Base-by-base conservation (phyloP, 345 rosid species). In the sweet orange (Citrus sinensis) region DNA sequence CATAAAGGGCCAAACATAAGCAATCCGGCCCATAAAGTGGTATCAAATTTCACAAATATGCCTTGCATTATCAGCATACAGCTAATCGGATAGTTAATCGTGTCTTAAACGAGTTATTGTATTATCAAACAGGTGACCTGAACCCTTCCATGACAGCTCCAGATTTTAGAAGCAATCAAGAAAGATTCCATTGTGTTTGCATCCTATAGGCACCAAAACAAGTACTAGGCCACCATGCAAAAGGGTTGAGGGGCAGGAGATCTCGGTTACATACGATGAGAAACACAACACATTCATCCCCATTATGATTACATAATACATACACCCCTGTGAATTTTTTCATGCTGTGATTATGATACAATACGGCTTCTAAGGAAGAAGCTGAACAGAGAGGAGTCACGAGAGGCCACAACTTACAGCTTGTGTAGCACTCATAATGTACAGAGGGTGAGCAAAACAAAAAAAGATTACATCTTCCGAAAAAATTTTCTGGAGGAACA, bases 341-440 rank as follows among this genome's bases (percentile, higher is more conserved):
- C 59, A 42, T 6, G 40, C 69, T 62, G 69, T 10, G 59, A 60
- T 74, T 74, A 59, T 5, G 67, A 59, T 59, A 62, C 77, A 62
- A 62, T 37, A 9, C 29, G 29, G 59, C 77, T 58, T 56, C 65
- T 13, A 10, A 40, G 56, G 27, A 49, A 54, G 75, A 71, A n/a
- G 51, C 49, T 73, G 51, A 34, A 9, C 19, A 56, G 54, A 64
- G 1, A 65, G 35, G 64, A 7, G 62, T 22, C 0, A 30, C 46
- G 34, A 14, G 32, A 65, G n/a, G 9, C 27, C 49, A 76, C 78
- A 14, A 32, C 14, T 54, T 51, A n/a, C 13, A 42, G 42, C 29
- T n/a, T 24, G 25, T 54, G 63, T 8, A 16, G 54, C 20, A 54
- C 16, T 10, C 17, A 35, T 51, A 66, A 51, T 66, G 51, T 54